Conservation (phyloP, 1,284 basidiomycete species). For the Takashimella tepidaria region DNA sequence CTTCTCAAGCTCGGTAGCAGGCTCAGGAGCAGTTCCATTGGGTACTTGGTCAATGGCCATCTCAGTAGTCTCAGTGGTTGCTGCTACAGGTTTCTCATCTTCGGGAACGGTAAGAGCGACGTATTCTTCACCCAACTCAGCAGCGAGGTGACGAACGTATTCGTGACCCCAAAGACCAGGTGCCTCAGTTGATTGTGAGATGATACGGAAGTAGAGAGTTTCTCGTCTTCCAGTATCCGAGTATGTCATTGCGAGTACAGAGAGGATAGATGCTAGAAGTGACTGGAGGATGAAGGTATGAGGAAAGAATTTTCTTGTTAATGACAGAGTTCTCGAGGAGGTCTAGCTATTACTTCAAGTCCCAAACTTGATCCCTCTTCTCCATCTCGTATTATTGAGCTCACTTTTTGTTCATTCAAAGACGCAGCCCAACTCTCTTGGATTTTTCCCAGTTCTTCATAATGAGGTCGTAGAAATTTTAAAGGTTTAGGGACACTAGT, state of each 20-base stretch:
- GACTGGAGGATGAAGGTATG: slow-evolving; percentile 54
- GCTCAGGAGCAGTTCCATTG: slow-evolving; percentile 6
- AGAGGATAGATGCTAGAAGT: slow-evolving; percentile 96
- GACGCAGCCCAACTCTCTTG: slow-evolving; percentile 67
- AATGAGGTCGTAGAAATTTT: slow-evolving; percentile 95
- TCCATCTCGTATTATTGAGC: slow-evolving; percentile 18
- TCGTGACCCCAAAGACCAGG: slow-evolving; percentile 98
- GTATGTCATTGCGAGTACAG: slow-evolving; percentile 99
- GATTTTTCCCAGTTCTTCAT: slow-evolving; percentile 76
- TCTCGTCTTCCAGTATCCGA: slow-evolving; percentile 93
- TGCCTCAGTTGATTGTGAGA: slow-evolving; percentile 74
- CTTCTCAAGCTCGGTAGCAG: slow-evolving; percentile 3
- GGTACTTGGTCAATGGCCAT: too few species aligned
- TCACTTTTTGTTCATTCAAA: slow-evolving; percentile 70
- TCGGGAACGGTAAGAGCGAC: slow-evolving; percentile 43
- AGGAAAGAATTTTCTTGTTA: too few species aligned
- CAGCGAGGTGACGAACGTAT: slow-evolving; percentile 94
- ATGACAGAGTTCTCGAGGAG: too few species aligned
- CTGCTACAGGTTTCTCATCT: slow-evolving; percentile 49
- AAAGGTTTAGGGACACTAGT: slow-evolving; percentile 99
- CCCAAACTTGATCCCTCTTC: too few species aligned
- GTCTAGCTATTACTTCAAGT: too few species aligned
- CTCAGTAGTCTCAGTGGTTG: slow-evolving; percentile 14
- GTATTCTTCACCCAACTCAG: slow-evolving; percentile 95
- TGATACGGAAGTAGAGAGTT: slow-evolving; percentile 84